Conservation (phyloP, 2,329 filamentous ascomycete genomes). For the Grosmannia huntii region DNA sequence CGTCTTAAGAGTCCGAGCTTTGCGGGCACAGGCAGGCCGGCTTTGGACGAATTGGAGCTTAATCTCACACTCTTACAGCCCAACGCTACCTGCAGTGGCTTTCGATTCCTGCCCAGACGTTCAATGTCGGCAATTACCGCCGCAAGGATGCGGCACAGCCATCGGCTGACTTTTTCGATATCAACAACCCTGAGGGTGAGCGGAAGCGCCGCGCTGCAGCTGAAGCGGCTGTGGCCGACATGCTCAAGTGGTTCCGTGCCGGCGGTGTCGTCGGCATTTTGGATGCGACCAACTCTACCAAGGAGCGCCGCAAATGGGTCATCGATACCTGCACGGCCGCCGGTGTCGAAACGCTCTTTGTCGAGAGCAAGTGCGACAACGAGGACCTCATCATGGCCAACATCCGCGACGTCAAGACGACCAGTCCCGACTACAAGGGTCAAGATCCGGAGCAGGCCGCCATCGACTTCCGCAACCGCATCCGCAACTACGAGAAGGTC, state of each 20-base stretch:
- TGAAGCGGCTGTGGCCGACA: constrained; percentile 82
- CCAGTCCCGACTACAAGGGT: constrained; percentile 84
- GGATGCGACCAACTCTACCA: constrained; percentile 94
- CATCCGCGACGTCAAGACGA: constrained; percentile 94
- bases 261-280: constrained; percentile 89
- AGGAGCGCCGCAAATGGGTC: constrained; percentile 81
- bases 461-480: constrained; percentile 83
- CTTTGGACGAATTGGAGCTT: not conserved
- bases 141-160: constrained; percentile 83
- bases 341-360: constrained; percentile 81
- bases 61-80: constrained; percentile 37
- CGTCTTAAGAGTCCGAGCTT: constrained; percentile 13
- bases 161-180: constrained; percentile 90
- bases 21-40: not conserved
- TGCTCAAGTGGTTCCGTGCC: constrained; percentile 81
- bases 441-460: constrained; percentile 90
- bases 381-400: constrained; percentile 97
- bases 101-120: constrained; percentile 82
- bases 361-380: constrained; percentile 94
- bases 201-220: constrained; percentile 76
- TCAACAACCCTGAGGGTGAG: constrained; percentile 79
- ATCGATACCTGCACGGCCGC: constrained; percentile 62
- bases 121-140: constrained; percentile 96
- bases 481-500: constrained; percentile 93
- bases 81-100: constrained; percentile 95